phyloP scores from a whole-genome alignment of 331 rosid species.

The Rhamnella rubrinervis region DNA sequence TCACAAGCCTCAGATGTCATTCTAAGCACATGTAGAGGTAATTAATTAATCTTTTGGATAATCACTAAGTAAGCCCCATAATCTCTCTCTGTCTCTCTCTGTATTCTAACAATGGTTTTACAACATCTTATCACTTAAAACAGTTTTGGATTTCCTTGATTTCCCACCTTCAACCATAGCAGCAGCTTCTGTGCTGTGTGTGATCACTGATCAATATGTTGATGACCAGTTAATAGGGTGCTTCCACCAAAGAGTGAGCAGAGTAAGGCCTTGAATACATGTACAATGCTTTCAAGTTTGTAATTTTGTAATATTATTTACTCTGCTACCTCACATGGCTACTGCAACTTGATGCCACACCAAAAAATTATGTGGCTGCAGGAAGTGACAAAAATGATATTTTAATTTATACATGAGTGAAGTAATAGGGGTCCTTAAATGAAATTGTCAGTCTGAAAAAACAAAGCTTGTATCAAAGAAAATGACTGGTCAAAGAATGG shows the following conservation, averaged over 20 bases:
- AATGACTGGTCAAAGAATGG: not conserved
- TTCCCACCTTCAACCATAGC: slow-evolving; percentile 43
- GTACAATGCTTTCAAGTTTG: no score
- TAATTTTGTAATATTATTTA: not conserved
- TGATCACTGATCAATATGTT: slow-evolving; percentile 21
- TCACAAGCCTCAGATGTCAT: slow-evolving; percentile 36
- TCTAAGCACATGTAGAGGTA: slow-evolving; percentile 36
- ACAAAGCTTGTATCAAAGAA: not conserved
- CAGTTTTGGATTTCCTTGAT: slow-evolving; percentile 41
- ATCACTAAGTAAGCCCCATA: not conserved
- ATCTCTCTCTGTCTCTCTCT: no score
- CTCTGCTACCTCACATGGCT: slow-evolving; percentile 6
- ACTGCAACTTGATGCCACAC: not conserved
- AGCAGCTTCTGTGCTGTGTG: slow-evolving; percentile 39
- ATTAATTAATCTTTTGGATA: not conserved
- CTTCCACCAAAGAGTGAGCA: slow-evolving; percentile 32
- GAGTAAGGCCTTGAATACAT: slow-evolving; percentile 22
- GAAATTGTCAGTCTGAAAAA: no score
- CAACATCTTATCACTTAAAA: not conserved
- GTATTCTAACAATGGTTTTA: not conserved
- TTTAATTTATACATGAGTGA: not conserved
- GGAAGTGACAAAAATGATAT: not conserved
- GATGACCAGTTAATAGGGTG: slow-evolving; percentile 19
- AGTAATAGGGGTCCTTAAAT: no score
- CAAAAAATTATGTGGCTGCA: not conserved